Conservation (phyloP, 805 yeast species). For the Isabelozyma gotoi region DNA sequence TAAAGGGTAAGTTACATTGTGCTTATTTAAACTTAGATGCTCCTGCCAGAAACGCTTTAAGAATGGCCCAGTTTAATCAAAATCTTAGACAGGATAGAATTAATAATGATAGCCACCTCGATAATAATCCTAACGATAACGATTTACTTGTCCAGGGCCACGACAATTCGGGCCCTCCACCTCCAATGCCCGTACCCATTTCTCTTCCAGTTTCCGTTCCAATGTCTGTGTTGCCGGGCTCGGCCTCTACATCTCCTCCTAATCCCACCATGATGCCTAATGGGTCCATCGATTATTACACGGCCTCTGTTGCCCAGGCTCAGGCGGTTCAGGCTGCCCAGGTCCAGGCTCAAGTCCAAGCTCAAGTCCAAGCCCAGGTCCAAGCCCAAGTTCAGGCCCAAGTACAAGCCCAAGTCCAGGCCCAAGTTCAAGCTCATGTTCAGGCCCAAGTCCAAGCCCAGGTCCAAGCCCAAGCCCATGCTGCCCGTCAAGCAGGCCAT, state of each 20-base stretch:
- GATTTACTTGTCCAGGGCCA: background rate
- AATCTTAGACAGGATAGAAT: conserved; percentile 24
- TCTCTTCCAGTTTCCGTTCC: background rate
- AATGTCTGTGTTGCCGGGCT: background rate
- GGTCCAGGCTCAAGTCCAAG: background rate
- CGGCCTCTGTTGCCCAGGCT: background rate
- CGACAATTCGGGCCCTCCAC: background rate
- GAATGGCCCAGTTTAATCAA: conserved; percentile 50
- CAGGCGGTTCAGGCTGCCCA: background rate
- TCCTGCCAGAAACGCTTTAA: conserved; percentile 47
- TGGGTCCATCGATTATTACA: background rate
- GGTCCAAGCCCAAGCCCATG: background rate
- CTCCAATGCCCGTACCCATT: background rate
- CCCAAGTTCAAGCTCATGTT: background rate
- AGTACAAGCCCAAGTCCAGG: background rate
- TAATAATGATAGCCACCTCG: conserved; percentile 7
- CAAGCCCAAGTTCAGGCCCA: conserved; percentile 3
- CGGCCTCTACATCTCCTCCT: background rate
- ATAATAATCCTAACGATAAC: conserved; percentile 1
- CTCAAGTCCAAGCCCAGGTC: background rate
- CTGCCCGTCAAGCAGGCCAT: conserved; percentile 1
- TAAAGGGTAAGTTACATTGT: conserved; percentile 45
- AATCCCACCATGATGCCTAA: background rate
- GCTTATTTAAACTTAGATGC: conserved; percentile 48
- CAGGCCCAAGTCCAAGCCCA: background rate